phyloP scores from a whole-genome alignment of 176 grass and related monocot genomes.

The Oryza glumipatula region DNA sequence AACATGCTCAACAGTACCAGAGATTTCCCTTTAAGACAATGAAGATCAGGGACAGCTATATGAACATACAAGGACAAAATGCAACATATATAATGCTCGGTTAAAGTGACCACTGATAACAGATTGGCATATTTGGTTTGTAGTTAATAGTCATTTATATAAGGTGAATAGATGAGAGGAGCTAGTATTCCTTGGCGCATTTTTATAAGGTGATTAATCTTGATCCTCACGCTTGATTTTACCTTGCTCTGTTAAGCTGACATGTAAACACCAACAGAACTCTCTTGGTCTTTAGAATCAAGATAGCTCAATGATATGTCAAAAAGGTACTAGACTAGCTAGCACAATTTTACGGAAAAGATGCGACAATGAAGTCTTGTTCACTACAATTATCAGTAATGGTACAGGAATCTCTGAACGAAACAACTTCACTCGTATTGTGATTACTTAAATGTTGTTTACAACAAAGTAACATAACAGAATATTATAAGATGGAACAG shows the following conservation, averaged over 20 bases:
- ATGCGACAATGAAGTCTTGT: background rate
- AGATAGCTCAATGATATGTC: background rate
- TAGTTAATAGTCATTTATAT: conserved; percentile 12
- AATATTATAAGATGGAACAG: background rate
- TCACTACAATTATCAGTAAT: background rate
- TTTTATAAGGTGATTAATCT: background rate
- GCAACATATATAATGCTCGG: background rate
- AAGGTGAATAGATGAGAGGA: conserved; percentile 8
- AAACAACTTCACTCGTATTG: background rate
- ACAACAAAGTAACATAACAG: background rate
- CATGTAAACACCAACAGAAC: background rate
- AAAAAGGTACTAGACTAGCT: background rate
- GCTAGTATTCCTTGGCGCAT: background rate
- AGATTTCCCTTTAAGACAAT: conserved; percentile 52
- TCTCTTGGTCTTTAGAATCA: background rate
- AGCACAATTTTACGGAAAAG: background rate
- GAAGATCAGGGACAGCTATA: conserved; percentile 25
- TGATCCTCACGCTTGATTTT: conserved; percentile 2
- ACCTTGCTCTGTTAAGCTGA: background rate
- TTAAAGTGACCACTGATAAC: background rate
- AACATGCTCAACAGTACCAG: conserved; percentile 72
- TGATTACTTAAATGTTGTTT: background rate
- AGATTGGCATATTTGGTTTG: background rate
- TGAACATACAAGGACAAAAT: conserved; percentile 24
- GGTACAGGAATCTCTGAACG: background rate